phyloP scores from a whole-genome alignment of 139 green algal species.

The Deuterostichococcus epilithicus region DNA sequence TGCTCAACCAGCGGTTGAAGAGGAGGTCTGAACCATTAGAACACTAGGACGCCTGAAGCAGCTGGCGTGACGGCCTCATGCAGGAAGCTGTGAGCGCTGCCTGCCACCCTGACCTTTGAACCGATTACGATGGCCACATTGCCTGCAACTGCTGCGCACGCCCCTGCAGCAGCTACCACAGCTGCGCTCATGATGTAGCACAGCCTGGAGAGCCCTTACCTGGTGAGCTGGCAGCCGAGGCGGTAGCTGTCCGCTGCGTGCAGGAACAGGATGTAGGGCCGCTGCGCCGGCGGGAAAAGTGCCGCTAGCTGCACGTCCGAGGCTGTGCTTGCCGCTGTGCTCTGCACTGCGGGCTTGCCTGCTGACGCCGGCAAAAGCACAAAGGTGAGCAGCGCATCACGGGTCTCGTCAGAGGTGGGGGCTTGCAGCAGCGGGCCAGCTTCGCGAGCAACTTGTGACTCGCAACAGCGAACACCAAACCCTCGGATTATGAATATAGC shows the following conservation, averaged over 20 bases:
- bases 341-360: neutral
- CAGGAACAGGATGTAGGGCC: constrained; percentile 56
- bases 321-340: neutral
- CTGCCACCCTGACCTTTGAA: neutral
- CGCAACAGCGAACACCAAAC: too few species aligned
- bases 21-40: constrained; percentile 26
- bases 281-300: constrained; percentile 47
- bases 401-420: too few species aligned
- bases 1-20: constrained; percentile 9
- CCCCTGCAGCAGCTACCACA: too few species aligned
- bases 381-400: too few species aligned
- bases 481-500: constrained; percentile 8
- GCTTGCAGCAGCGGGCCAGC: too few species aligned
- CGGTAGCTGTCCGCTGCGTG: constrained; percentile 51
- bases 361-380: neutral
- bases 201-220: neutral
- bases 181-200: neutral
- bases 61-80: too few species aligned
- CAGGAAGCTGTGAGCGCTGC: constrained; percentile 39
- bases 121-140: neutral
- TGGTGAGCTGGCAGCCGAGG: constrained; percentile 33
- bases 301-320: neutral
- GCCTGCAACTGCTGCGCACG: too few species aligned
- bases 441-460: too few species aligned
- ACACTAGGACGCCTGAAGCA: too few species aligned